These are phyloP conservation scores for Apostasia shenzhenica DNA, from an alignment of 106 monocot species.

Conservation along the genomic window DNA sequence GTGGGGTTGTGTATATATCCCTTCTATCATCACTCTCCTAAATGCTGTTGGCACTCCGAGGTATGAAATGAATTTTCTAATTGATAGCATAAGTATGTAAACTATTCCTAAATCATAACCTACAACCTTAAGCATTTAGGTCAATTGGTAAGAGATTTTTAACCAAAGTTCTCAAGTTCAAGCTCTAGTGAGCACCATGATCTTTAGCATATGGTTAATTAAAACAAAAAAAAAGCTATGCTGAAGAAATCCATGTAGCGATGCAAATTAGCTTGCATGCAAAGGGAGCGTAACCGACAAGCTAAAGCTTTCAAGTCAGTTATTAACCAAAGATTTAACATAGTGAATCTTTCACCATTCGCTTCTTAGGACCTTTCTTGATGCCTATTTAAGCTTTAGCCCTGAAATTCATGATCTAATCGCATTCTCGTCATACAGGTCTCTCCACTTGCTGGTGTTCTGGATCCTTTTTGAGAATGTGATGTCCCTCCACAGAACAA, in stretches of 20 bases:
- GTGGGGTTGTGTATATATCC: slow-evolving; percentile 47
- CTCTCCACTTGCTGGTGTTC: slow-evolving; percentile 41
- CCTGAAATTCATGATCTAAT: background rate
- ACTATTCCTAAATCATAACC: no score
- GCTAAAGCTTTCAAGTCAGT: no score
- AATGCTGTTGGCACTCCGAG: slow-evolving; percentile 51
- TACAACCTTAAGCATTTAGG: no score
- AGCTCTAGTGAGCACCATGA: no score
- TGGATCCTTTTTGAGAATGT: slow-evolving; percentile 65
- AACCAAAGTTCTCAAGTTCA: no score
- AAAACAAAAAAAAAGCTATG: background rate
- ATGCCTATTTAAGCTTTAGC: background rate
- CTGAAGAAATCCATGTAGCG: background rate
- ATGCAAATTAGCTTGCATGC: no score
- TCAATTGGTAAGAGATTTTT: no score
- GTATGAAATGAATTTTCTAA: slow-evolving; percentile 9
- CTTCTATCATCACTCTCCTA: slow-evolving; percentile 44
- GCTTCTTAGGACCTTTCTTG: no score
- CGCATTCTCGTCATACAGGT: slow-evolving; percentile 9
- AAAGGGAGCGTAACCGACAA: no score
- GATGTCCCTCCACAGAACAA: slow-evolving; percentile 46
- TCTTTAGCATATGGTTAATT: no score
- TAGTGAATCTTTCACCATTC: no score
- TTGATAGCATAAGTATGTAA: background rate
- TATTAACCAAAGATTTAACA: no score